Evolutionary conservation across 2,329 filamentous ascomycete species (phyloP), one percentile per base, ranked within the genome.

Genomic region (Rutstroemia sydowiana): DNA sequence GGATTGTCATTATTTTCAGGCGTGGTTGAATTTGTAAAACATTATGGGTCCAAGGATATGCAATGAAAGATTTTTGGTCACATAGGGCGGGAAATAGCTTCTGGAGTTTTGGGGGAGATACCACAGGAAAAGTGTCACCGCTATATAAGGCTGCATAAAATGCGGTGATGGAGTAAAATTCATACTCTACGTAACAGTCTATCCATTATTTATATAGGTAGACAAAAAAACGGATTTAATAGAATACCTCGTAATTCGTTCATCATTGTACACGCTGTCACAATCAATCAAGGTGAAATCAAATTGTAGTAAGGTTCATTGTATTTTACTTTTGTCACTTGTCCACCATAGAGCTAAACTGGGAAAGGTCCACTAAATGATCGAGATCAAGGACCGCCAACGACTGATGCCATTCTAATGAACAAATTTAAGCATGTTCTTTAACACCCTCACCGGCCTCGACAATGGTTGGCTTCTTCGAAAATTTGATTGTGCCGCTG

Each of bases 1-100:
- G 58, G 95, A 86, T 46, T 98, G 93, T 69, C 85, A 89, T 49
- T 98, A 98, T 66, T 96, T 95, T 65, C 79, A 87, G 57, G 79
- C 84, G 48, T 98, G 93, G 93, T 70, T 96, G 42, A 77, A 73
- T 0, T 62, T 72, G 18, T 59, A 53, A 42, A 77, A 73, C 10
- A 43, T 34, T 48, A 48, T 40, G 36, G 30, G 18, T 3, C 37
- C n/a, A 26, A 28, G 26, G 21, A 41, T 16, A 45, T 42, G 23
- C 28, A 32, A 34, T 45, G 56, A 57, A 48, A 44, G 53, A 55
- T 51, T 18, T 60, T 37, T 53, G 59, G 62, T 26, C 23, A 26
- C 62, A 66, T 65, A 66, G 64, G 64, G 61, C 51, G 51, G 62
- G 32, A 51, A 26, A 26, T 48, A 47, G 16, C 9, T 23, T 56